phyloP scores from a whole-genome alignment of 495 filamentous ascomycete species.

The Cenococcum geophilum region DNA sequence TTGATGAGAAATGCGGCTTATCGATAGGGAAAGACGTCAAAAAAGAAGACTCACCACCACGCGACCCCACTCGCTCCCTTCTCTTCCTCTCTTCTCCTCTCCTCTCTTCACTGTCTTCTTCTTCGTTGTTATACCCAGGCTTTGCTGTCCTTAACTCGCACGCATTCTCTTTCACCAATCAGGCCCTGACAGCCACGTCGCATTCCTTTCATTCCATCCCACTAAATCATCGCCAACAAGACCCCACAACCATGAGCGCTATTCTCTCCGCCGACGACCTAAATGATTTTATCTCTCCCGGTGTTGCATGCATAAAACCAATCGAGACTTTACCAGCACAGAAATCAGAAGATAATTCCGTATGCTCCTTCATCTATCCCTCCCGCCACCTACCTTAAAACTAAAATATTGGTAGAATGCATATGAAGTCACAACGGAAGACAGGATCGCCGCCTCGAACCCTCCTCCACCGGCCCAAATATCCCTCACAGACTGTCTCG shows the following conservation, averaged over 20 bases:
- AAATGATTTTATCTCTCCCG: slow-evolving; percentile 97
- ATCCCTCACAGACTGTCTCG: slow-evolving; percentile 93
- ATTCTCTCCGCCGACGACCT: slow-evolving; percentile 94
- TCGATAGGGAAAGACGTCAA: slow-evolving; percentile 3
- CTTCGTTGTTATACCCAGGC: not conserved
- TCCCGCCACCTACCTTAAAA: slow-evolving; percentile 16
- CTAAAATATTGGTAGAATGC: slow-evolving; percentile 46
- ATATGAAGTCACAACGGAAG: slow-evolving; percentile 89
- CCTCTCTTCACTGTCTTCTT: not conserved
- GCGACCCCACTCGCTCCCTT: not conserved
- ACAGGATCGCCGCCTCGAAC: slow-evolving; percentile 56
- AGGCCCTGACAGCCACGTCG: not conserved
- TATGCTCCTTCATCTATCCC: slow-evolving; percentile 14
- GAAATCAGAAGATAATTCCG: slow-evolving; percentile 35
- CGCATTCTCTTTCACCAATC: not conserved
- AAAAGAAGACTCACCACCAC: not conserved
- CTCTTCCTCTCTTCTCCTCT: not conserved
- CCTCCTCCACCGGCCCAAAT: slow-evolving; percentile 73
- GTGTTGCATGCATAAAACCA: slow-evolving; percentile 96
- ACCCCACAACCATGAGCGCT: slow-evolving; percentile 62
- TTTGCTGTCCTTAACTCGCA: not conserved
- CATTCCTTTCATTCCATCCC: not conserved
- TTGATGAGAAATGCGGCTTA: slow-evolving; percentile 19
- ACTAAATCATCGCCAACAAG: slow-evolving; percentile 5
- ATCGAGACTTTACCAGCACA: slow-evolving; percentile 75